These are phyloP conservation scores for Irpex sp. DNA, from an alignment of 1,284 basidiomycete species.

Conservation along the genomic window DNA sequence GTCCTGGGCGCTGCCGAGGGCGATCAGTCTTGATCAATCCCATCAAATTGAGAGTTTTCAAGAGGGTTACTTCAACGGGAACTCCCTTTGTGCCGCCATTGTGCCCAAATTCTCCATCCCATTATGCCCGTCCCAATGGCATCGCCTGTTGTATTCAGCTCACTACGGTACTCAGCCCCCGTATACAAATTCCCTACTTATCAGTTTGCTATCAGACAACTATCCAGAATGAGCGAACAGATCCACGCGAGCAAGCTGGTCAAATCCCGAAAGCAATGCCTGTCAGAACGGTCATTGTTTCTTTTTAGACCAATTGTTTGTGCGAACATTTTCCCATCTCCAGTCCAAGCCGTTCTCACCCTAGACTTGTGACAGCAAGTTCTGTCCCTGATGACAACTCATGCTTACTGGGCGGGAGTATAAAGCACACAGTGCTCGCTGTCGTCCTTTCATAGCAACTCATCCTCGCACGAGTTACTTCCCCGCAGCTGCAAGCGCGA, in stretches of 20 bases:
- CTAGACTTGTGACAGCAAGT: slow-evolving; percentile 5
- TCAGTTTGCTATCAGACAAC: background rate
- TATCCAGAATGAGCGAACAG: background rate
- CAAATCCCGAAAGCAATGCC: background rate
- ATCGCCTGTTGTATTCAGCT: background rate
- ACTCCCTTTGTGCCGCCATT: slow-evolving; percentile 14
- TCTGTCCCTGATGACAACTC: slow-evolving; percentile 1
- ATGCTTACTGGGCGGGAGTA: slow-evolving; percentile 3
- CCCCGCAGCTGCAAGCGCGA: slow-evolving; percentile 18
- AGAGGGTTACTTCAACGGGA: slow-evolving; percentile 2
- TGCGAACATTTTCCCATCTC: slow-evolving; percentile 7
- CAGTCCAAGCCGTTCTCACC: background rate
- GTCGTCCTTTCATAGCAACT: slow-evolving; percentile 18
- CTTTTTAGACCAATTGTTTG: slow-evolving; percentile 14
- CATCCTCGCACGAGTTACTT: slow-evolving; percentile 16
- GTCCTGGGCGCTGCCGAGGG: background rate
- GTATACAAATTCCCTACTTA: background rate
- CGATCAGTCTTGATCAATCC: background rate
- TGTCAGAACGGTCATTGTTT: slow-evolving; percentile 12
- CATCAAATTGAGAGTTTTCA: slow-evolving; percentile 5
- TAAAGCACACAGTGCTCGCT: slow-evolving; percentile 8
- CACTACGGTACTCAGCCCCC: background rate
- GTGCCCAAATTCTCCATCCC: slow-evolving; percentile 7
- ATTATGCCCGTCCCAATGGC: slow-evolving; percentile 5
- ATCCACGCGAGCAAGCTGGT: background rate